These are phyloP conservation scores for Fusarium veterinarium DNA, from an alignment of 2,329 filamentous ascomycete genomes.

Conservation along the genomic window DNA sequence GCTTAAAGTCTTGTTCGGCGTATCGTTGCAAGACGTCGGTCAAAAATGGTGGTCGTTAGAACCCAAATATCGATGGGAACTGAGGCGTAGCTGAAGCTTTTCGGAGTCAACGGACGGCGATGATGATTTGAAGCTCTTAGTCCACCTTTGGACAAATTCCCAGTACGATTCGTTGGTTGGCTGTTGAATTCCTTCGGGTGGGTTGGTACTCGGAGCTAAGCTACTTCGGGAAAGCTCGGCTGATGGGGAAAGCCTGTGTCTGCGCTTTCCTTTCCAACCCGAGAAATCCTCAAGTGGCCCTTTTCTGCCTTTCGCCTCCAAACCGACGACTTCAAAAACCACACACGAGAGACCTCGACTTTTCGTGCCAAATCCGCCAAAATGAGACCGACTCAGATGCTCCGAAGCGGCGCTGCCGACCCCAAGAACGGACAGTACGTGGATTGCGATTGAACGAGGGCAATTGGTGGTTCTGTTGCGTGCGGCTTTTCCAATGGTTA, in stretches of 20 bases:
- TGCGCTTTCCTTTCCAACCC: conserved; percentile 44
- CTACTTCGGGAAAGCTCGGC: conserved; percentile 51
- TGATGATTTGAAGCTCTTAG: conserved; percentile 45
- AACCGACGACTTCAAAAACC: conserved; percentile 37
- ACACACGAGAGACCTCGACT: conserved; percentile 35
- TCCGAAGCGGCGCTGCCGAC: conserved; percentile 49
- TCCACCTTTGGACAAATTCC: conserved; percentile 29
- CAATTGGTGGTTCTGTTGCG: conserved; percentile 34
- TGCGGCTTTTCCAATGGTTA: conserved; percentile 50
- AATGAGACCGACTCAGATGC: conserved; percentile 57
- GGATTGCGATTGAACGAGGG: conserved; percentile 15
- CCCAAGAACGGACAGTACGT: conserved; percentile 54
- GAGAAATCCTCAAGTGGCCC: conserved; percentile 46
- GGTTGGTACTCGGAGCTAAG: conserved; percentile 45
- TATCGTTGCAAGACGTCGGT: neutral
- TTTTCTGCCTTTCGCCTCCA: conserved; percentile 43
- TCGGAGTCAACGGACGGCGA: conserved; percentile 42
- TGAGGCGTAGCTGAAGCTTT: conserved; percentile 39
- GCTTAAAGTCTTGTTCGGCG: conserved; percentile 6
- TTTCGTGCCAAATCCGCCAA: conserved; percentile 44
- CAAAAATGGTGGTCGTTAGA: conserved; percentile 5
- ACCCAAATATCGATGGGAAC: conserved; percentile 16
- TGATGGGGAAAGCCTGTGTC: conserved; percentile 42
- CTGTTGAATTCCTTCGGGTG: conserved; percentile 19
- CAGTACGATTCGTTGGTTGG: conserved; percentile 38